Base-by-base conservation (phyloP, 176 grass and related monocot genomes). In the Phoenix roebelenii region DNA sequence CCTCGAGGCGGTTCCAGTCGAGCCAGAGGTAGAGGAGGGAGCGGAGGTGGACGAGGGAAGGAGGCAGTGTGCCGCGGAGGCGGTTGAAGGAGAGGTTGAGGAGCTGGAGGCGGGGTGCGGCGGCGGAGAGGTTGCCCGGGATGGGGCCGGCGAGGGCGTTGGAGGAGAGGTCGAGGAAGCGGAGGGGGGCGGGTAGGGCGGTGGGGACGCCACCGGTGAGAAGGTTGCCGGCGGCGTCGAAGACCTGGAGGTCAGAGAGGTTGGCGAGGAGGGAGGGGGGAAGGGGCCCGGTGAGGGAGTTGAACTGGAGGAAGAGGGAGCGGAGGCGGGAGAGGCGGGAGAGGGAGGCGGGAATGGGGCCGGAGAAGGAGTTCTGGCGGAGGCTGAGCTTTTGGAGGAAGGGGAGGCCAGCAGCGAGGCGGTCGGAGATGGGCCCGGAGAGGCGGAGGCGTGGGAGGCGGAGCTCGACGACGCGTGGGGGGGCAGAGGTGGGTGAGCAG, bases 21-120 rank as follows among this genome's bases (percentile, higher is more conserved):
- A 98, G 73, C 84, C 82, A 98, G 54, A 98, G 93, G 79, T 85
- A 92, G 63, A 82, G 82, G 51, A 98, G 82, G 67, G 80, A 57
- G 65, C 85, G 85, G 44, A 98, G 56, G 15, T 62, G 22, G 5
- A 82, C 93, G 3, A 98, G 82, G 30, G 85, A 80, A 22, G 81
- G 69, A 22, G 88, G 88, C 1, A 98, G 78, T 4, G 87, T 98
- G 18, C 93, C 88, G 22, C 81, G 76, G 48, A 98, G 87, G 10
- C 93, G 82, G 76, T 98, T 98, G 71, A 66, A 83, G 52, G 88
- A 92, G 30, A 98, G 73, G 76, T 98, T 91, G 48, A 98, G 29
- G 63, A 83, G 80, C 88, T 98, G 87, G 54, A 98, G 88, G 14
- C 2, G 52, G 6, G 76, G 15, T 12, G 87, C 71, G 2, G 76